Conservation (phyloP, 2,329 filamentous ascomycete species). For the Exophiala calicioides region DNA sequence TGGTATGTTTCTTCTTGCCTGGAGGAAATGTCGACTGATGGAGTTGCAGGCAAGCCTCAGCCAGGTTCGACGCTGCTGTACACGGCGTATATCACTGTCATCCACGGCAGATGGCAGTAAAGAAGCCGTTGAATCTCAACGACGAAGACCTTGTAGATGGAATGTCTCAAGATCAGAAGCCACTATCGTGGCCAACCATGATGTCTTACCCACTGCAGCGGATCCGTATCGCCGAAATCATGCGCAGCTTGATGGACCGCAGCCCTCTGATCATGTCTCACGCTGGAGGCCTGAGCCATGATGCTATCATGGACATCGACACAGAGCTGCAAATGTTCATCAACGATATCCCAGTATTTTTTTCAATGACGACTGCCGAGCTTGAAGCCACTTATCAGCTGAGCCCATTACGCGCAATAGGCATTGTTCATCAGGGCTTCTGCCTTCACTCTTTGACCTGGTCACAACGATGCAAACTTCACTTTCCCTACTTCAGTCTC, state of each 20-base stretch:
- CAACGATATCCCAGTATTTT: conserved; percentile 38
- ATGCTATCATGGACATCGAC: conserved; percentile 40
- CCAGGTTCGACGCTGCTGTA: conserved; percentile 1
- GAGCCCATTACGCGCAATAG: conserved; percentile 34
- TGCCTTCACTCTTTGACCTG: conserved; percentile 37
- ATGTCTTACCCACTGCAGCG: conserved; percentile 49
- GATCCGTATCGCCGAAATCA: conserved; percentile 41
- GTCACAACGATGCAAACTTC: conserved; percentile 40
- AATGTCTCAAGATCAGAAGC: conserved; percentile 25
- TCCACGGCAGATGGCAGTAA: conserved; percentile 43
- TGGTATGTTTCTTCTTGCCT: conserved; percentile 35
- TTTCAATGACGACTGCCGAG: conserved; percentile 35
- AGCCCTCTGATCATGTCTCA: conserved; percentile 32
- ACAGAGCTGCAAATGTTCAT: conserved; percentile 35
- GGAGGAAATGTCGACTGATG: too few relatives aligned
- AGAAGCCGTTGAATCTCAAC: conserved; percentile 44
- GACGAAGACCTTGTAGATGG: conserved; percentile 38
- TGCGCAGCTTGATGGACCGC: conserved; percentile 42
- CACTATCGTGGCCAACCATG: conserved; percentile 40
- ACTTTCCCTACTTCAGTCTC: conserved; percentile 41
- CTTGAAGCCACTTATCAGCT: not conserved
- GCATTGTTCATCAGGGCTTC: conserved; percentile 38
- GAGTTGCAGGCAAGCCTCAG: not conserved
- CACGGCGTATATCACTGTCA: conserved; percentile 42
- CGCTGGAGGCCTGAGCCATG: conserved; percentile 35